A percentile compares a stretch with the other conserved stretches of the same genome.
Conservation (phyloP, 2,329 filamentous ascomycete genomes). For the Geosmithia morbida region DNA sequence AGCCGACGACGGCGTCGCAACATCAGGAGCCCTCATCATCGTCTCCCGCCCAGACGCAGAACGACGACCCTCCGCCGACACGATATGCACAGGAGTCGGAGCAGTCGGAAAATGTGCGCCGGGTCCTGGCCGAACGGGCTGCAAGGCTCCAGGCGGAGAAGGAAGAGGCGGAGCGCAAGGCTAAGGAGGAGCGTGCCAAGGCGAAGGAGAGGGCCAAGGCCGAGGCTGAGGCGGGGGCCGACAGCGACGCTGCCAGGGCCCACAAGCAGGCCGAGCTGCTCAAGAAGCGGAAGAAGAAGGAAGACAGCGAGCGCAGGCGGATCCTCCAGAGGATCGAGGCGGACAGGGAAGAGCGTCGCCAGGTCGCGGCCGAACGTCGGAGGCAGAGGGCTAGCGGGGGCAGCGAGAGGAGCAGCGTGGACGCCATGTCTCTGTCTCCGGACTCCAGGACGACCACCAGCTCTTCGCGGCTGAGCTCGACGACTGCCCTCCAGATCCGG, state of each 20-base stretch:
- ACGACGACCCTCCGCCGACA: slow-evolving; percentile 5
- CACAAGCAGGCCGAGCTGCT: slow-evolving; percentile 37
- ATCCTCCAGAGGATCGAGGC: slow-evolving; percentile 64
- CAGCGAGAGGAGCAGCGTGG: slow-evolving; percentile 12
- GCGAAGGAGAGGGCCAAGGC: slow-evolving; percentile 30
- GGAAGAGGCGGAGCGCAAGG: slow-evolving; percentile 27
- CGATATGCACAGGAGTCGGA: slow-evolving; percentile 9
- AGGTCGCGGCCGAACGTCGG: slow-evolving; percentile 36
- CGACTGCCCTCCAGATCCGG: slow-evolving; percentile 56
- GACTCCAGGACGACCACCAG: slow-evolving; percentile 17
- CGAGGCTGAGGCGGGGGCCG: slow-evolving; percentile 19
- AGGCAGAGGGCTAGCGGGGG: slow-evolving; percentile 20
- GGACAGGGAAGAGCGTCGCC: slow-evolving; percentile 55
- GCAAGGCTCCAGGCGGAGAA: slow-evolving; percentile 26
- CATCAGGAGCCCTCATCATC: slow-evolving; percentile 4
- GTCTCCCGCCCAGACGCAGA: neutral
- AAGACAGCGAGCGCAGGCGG: slow-evolving; percentile 52
- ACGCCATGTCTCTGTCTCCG: slow-evolving; percentile 13
- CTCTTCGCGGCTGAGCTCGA: slow-evolving; percentile 12
- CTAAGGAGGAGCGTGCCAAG: slow-evolving; percentile 33
- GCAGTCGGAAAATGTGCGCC: slow-evolving; percentile 17
- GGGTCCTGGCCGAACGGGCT: slow-evolving; percentile 35
- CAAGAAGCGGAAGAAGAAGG: slow-evolving; percentile 50
- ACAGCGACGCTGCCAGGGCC: slow-evolving; percentile 15
- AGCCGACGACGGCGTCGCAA: slow-evolving; percentile 4